These are phyloP conservation scores for Ceratocystis variospora DNA, from an alignment of 2,329 filamentous ascomycete species.

Conservation along the genomic window DNA sequence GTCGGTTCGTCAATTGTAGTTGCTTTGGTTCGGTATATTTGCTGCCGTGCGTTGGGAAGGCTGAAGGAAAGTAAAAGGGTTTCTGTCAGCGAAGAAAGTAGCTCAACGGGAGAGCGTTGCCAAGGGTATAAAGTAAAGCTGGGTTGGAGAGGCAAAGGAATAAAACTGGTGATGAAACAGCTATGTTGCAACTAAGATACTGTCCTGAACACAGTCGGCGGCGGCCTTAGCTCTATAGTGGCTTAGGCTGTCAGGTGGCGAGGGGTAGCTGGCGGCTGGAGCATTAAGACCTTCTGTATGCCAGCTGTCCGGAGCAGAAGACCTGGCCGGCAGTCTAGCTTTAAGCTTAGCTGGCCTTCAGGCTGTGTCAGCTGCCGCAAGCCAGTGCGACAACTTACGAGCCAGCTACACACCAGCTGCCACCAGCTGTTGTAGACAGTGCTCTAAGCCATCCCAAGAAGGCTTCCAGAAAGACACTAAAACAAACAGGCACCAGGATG, in stretches of 20 bases:
- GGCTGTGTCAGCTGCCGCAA: no score
- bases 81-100: neutral
- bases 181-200: neutral
- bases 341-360: no score
- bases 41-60: neutral
- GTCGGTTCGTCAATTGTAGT: neutral
- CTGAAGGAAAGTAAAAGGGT: neutral
- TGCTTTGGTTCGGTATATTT: neutral
- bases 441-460: neutral
- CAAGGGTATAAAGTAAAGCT: neutral
- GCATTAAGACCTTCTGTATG: no score
- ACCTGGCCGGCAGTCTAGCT: neutral
- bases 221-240: neutral
- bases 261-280: neutral
- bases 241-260: neutral
- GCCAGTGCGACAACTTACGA: neutral
- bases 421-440: fast-evolving
- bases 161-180: conserved; percentile 2
- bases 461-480: conserved; percentile 7
- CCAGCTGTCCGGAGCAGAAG: neutral
- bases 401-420: no score
- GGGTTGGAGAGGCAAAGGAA: neutral
- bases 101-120: neutral
- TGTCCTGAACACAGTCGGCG: neutral
- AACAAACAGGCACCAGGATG: neutral